Evolutionary conservation across 306 rosid genomes (phyloP), one percentile per base, ranked within the genome.

Genomic region (Quercus variabilis): DNA sequence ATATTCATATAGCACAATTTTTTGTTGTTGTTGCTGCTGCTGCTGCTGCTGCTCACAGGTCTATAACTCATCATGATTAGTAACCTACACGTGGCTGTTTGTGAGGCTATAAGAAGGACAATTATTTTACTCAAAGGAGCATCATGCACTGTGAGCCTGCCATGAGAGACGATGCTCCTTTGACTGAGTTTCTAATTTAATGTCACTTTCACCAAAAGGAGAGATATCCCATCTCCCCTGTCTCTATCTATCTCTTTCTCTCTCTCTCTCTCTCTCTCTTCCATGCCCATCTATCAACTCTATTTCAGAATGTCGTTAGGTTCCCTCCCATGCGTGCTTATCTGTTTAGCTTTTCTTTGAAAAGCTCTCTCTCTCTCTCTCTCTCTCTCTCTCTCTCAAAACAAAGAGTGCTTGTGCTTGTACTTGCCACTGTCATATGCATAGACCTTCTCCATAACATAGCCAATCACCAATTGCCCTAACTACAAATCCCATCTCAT

Each of bases 171-270:
- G 67, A 83, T 71, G 85, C 85, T 79, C 79, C 91, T 91, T 94
- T 94, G 89, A 92, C 97, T 82, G 90, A 86, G 80, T 74, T 84
- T 55, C 86, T 77, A 76, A 73, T 41, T 17, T 15, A 56, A 79
- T 17, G 94, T 95, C 98, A 69, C 90, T 93, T 83, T 95, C 99
- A 74, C 75, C 67, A 79, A 88, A 93, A 95, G 88, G 99, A 35
- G 82, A 75, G 75, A 85, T 20, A 21, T 25, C 76, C 52, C 65
- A 75, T 49, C 54, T 11, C 15, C 15, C 54, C 54, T 49, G 12
- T 49, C 54, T 49, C 54, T 49, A 3, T 49, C 70, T 63, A 9
- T 68, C 79, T 20, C n/a, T 8, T 78, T 68, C 84, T 21, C 80
- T 74, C 73, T 35, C 74, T 1, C 43, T 6, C 43, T 1, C 10